Evolutionary conservation across 2,329 filamentous ascomycete genomes (phyloP).

Genomic region (Neopestalotiopsis rosae): DNA sequence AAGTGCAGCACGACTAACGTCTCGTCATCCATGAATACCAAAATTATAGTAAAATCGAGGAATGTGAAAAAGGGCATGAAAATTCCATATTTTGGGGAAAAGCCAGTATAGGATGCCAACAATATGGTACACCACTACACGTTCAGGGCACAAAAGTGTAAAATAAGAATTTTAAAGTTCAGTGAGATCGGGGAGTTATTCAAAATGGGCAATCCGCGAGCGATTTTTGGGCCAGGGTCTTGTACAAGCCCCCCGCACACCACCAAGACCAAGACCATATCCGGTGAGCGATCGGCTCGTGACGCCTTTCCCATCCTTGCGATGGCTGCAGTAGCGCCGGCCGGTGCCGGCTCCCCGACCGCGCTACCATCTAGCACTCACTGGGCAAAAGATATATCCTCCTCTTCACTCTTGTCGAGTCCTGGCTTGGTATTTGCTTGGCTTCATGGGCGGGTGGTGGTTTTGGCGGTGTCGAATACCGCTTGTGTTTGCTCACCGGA

Average conservation of each 20-base stretch:
- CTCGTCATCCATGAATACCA: slow-evolving; percentile 8
- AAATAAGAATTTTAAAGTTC: not conserved
- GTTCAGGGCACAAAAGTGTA: not conserved
- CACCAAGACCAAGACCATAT: not conserved
- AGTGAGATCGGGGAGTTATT: not conserved
- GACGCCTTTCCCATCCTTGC: not conserved
- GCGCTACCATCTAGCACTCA: not conserved
- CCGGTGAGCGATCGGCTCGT: not conserved
- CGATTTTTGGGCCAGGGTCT: not conserved
- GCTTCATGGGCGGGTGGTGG: not conserved
- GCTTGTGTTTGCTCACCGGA: not conserved
- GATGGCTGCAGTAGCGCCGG: not conserved
- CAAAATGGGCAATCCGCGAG: not conserved
- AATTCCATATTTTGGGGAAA: not conserved
- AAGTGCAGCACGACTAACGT: not conserved
- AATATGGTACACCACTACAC: not conserved
- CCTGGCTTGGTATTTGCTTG: not conserved
- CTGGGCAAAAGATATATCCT: not conserved
- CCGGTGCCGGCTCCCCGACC: not conserved
- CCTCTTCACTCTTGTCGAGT: not conserved
- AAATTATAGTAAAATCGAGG: not conserved
- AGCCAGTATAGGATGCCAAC: not conserved
- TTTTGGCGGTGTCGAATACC: not conserved
- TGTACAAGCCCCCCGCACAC: not conserved
- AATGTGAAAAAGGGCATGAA: not conserved